Base-by-base conservation (phyloP, 352 stramenopile species). In the Ophiocytium majus region DNA sequence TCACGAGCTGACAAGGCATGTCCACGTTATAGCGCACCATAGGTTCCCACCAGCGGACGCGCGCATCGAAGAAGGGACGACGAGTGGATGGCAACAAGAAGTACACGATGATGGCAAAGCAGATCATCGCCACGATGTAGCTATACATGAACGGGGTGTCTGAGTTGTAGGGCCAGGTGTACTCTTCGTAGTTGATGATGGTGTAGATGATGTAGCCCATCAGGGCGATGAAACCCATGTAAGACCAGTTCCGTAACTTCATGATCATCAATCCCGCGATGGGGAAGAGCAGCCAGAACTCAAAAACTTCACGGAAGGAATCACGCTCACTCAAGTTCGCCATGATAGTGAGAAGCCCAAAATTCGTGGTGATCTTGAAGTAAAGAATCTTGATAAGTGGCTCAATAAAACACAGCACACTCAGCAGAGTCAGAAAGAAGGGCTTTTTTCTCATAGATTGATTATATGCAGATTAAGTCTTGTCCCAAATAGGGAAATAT, bases 311-410 rank as follows among this genome's bases (percentile, higher is more conserved):
- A 23, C 57, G 57, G 28, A 71, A 71, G 28, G 57, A 23, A 71
- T 71, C 28, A 23, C 57, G 57, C 28, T 23, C 57, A 23, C 23
- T 71, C 19, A 71, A 23, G 57, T 71, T 71, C 23, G 19, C 57
- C 19, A 71, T 71, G 57, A 71, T 71, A 23, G 28, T 28, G 19
- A 71, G 23, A 28, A 71, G 28, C 23, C 28, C 57, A 28, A 71
- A 71, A 71, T 71, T 71, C 57, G 57, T 71, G 57, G 57, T 28
- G 57, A 28, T 28, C 57, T 71, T 71, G 57, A 71, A 71, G 57
- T 71, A 71, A 71, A 71, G 57, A 23, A 71, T 28, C 57, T 71
- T 71, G 57, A 71, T 71, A 28, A 71, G 57, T 23, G 57, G 57
- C 28, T 71, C 57, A 71, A 71, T 71, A 28, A 71, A 71, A 71